Conservation (phyloP, 345 rosid species). For the Aegle marmelos region DNA sequence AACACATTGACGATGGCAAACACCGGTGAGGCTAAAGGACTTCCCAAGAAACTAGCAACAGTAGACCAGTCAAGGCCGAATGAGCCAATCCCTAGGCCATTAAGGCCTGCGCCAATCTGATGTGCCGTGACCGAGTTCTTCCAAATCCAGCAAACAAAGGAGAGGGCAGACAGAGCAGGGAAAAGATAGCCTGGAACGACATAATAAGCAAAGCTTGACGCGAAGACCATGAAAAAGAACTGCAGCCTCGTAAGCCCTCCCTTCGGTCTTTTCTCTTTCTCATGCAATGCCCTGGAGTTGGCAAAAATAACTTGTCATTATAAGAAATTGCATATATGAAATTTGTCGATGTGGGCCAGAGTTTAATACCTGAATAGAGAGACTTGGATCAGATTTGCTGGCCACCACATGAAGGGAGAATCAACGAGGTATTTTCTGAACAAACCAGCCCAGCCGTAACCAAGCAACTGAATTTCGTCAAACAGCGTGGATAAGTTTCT, state of each 20-base stretch:
- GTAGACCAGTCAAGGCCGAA: conserved; percentile 49
- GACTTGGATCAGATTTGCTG: conserved; percentile 49
- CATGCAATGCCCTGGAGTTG: conserved; percentile 53
- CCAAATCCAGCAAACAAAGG: conserved; percentile 36
- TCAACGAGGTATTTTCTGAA: conserved; percentile 54
- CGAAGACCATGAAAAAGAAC: conserved; percentile 32
- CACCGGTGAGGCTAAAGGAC: conserved; percentile 39
- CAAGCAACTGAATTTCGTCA: conserved; percentile 39
- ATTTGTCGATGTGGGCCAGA: background rate
- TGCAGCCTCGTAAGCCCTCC: conserved; percentile 41
- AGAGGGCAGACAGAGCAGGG: conserved; percentile 27
- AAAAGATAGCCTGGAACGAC: conserved; percentile 35
- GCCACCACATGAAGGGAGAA: conserved; percentile 71
- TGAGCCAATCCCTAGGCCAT: conserved; percentile 47
- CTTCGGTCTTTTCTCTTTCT: conserved; percentile 32
- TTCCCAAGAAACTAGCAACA: conserved; percentile 33
- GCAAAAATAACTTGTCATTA: conserved; percentile 18
- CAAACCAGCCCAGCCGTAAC: conserved; percentile 66
- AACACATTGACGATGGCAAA: conserved; percentile 42
- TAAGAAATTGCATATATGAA: background rate
- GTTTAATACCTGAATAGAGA: conserved; percentile 39
- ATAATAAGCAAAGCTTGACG: conserved; percentile 38
- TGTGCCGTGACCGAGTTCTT: conserved; percentile 28
- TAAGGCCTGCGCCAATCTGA: conserved; percentile 36
- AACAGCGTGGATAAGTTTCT: background rate